A percentile compares a stretch with the other conserved stretches of the same genome.
phyloP scores from a whole-genome alignment of 2,329 filamentous ascomycete genomes.

The Ceratocystis smalleyi region DNA sequence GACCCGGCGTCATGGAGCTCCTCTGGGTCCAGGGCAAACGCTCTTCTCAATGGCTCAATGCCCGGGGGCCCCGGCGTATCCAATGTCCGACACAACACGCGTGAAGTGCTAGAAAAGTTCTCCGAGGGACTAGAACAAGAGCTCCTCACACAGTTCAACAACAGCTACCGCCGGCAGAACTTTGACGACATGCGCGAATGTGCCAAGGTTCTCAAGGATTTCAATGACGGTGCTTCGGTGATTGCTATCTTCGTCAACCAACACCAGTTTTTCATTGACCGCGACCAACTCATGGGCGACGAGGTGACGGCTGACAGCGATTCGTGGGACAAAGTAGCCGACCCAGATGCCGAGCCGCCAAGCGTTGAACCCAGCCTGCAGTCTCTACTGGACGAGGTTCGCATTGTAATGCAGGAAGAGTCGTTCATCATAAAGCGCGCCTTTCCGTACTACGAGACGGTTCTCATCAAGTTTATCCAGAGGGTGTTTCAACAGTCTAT shows the following conservation, averaged over 20 bases:
- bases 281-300: conserved; percentile 78
- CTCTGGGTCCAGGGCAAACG: conserved; percentile 43
- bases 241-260: conserved; percentile 96
- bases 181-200: conserved; percentile 98
- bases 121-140: conserved; percentile 92
- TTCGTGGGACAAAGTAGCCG: conserved; percentile 80
- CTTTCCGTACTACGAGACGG: conserved; percentile 91
- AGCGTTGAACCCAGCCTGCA: conserved; percentile 85
- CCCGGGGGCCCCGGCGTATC: conserved; percentile 15
- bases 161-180: conserved; percentile 87
- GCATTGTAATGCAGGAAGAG: conserved; percentile 90
- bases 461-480: conserved; percentile 83
- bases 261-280: conserved; percentile 97
- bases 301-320: conserved; percentile 62
- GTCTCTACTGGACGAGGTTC: conserved; percentile 83
- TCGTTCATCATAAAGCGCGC: conserved; percentile 92
- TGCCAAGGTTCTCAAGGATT: conserved; percentile 82
- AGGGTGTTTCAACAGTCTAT: conserved; percentile 96
- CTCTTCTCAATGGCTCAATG: conserved; percentile 34
- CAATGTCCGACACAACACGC: conserved; percentile 46
- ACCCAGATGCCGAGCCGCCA: conserved; percentile 83
- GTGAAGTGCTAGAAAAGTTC: conserved; percentile 91
- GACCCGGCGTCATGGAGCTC: conserved; percentile 61
- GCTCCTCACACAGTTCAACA: conserved; percentile 87
- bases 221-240: conserved; percentile 88